Base-by-base conservation (phyloP, 1,139 yeast genomes). In the Lodderomyces jiufengensis region DNA sequence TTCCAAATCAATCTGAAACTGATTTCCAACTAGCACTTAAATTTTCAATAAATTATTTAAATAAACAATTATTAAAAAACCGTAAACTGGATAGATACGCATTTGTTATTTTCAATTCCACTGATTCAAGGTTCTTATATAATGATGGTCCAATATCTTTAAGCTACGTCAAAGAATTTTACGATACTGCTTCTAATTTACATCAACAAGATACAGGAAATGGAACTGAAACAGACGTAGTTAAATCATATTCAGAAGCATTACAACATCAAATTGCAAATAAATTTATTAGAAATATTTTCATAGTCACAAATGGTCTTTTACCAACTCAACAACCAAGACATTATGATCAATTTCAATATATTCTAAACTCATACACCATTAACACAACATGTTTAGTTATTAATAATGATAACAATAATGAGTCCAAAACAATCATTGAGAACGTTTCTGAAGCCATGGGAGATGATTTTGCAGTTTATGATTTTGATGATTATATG, bases 261-360 rank as follows among this genome's bases (percentile, higher is more conserved):
- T 45, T 32, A 12, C 12, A 16, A 16, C 20, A 22, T 14, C 37
- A 36, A 21, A 36, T 40, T 8, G 40, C 39, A 18, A 56, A 62
- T 27, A 57, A 60, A 37, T 67, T 54, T 44, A 44, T 50, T 1
- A 45, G 73, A n/a, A 65, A 60, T 45, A 52, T 80, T 22, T 63
- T 73, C 24, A 58, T 80, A 5, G 52, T 78, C 13, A 68, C 83
- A 9, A 66, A 70, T 41, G 73, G 43, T 16, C 31, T 41, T 3
- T 18, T 32, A 2, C 9, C 31, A 5, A 13, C 37, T 1, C 25
- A 31, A 7, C 15, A 22, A 3, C 13, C 25, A 3, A 15, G 23
- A 5, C 6, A 25, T 7, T 7, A 27, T 9, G n/a, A 11, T 4
- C 16, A 10, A 3, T 37, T 32, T 12, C 7, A 25, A 14, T 23